Base-by-base conservation (phyloP, 1,284 basidiomycete genomes). In the Schizopora paradoxa region DNA sequence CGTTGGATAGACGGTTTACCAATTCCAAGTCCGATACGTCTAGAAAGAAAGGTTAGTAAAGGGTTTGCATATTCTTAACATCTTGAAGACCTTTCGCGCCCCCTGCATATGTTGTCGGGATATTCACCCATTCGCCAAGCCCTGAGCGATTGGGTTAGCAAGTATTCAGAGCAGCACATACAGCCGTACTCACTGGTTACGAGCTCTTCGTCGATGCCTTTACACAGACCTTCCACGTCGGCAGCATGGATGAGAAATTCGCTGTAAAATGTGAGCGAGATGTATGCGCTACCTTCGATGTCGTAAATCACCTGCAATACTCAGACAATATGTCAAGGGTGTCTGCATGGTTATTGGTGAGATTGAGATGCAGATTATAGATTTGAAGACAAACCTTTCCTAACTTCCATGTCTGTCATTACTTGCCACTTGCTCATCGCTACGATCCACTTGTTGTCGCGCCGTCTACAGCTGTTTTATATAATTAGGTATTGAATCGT, bases 341-440 rank as follows among this genome's bases (percentile, higher is more conserved):
- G 40, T 82, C 89, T 92, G 55, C 2, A 13, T 10, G 5, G 6
- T 7, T 31, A 31, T 31, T 14, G 25, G 8, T 10, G 23, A 21
- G 8, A 28, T 16, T 6, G 18, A 26, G 4, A 4, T 16, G 22
- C 27, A 18, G 25, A 38, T 11, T 26, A 2, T 45, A 48, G 44
- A 13, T 26, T 32, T 11, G 16, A 18, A 37, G 1, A 28, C 63
- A 13, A 46, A 86, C 90, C 88, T 76, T 83, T 69, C 49, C 76
- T 86, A 14, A 99, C 89, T 58, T 89, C 84, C 83, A 92, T 91
- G 58, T 98, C 90, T 0, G 96, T 98, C 44, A 97, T 77, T 47
- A 89, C 86, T 64, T 97, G 94, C 96, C 96, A 99, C 59, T 93
- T 91, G 67, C 99, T 97, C 93, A 96, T 98, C 0, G 96, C 94